phyloP scores from a whole-genome alignment of 306 rosid species.

The Argentina anserina region DNA sequence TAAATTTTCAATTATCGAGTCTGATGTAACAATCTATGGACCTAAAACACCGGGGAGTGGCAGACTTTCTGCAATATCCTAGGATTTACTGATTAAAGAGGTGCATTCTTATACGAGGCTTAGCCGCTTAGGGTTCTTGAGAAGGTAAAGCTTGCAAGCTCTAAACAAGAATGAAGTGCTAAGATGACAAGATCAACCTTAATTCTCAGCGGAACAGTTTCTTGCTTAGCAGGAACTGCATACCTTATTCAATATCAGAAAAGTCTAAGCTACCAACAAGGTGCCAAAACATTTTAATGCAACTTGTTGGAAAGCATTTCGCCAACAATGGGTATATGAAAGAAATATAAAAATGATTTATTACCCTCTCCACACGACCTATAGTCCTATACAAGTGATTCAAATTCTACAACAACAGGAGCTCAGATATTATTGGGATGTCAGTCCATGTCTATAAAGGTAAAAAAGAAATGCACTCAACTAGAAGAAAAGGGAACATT shows the following conservation, averaged over 20 bases:
- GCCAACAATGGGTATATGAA: not conserved
- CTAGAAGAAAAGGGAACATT: not conserved
- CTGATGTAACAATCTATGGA: not conserved
- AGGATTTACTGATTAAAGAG: not conserved
- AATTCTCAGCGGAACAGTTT: not conserved
- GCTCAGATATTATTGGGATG: conserved; percentile 5
- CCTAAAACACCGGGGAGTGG: not conserved
- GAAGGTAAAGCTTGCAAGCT: not conserved
- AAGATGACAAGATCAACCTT: not conserved
- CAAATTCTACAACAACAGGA: conserved; percentile 16
- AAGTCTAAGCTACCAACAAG: not conserved
- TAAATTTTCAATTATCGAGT: no score
- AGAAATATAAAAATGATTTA: conserved; percentile 7
- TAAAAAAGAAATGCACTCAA: conserved; percentile 27
- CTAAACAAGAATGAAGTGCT: not conserved
- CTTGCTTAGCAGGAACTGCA: not conserved
- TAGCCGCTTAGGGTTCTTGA: not conserved
- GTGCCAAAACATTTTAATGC: not conserved
- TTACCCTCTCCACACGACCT: conserved; percentile 33
- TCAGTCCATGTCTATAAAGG: conserved; percentile 13
- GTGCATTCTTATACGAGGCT: not conserved
- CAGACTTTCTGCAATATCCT: not conserved
- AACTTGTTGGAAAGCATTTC: not conserved
- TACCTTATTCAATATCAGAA: not conserved
- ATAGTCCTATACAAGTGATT: conserved; percentile 35